These are phyloP conservation scores for Heterobasidion occidentale DNA, from an alignment of 1,284 basidiomycete species.

Conservation along the genomic window DNA sequence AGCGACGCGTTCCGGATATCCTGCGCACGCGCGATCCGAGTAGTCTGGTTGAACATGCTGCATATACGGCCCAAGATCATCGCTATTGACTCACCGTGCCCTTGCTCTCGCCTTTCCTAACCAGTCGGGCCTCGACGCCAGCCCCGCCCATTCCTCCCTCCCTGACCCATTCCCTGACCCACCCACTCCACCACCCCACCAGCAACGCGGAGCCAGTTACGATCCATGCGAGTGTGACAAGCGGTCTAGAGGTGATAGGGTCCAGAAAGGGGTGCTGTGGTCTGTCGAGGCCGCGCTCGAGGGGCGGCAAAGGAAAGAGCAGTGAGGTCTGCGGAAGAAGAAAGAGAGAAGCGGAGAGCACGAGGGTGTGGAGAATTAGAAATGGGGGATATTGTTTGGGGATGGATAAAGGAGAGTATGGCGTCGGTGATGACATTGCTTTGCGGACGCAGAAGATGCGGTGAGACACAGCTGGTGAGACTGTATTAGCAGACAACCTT, in stretches of 20 bases:
- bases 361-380: slow-evolving; percentile 9
- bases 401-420: not conserved
- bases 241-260: slow-evolving; percentile 10
- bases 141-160: slow-evolving; percentile 9
- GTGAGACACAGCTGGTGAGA: not conserved
- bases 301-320: slow-evolving; percentile 4
- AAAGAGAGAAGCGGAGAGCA: slow-evolving; percentile 10
- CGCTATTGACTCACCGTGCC: not conserved
- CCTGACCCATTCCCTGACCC: slow-evolving; percentile 10
- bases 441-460: not conserved
- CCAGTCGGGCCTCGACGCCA: slow-evolving; percentile 4
- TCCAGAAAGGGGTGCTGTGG: slow-evolving; percentile 11
- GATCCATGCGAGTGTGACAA: slow-evolving; percentile 9
- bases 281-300: slow-evolving; percentile 8
- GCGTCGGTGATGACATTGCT: not conserved
- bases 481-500: not conserved
- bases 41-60: not conserved
- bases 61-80: not conserved
- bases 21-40: not conserved
- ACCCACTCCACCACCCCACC: slow-evolving; percentile 12
- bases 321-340: slow-evolving; percentile 7
- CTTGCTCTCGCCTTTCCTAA: not conserved
- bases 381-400: slow-evolving; percentile 6
- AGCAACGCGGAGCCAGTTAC: slow-evolving; percentile 6
- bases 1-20: slow-evolving; percentile 34